Evolutionary conservation across 345 rosid species (phyloP).

Genomic region (Salix suchowensis): DNA sequence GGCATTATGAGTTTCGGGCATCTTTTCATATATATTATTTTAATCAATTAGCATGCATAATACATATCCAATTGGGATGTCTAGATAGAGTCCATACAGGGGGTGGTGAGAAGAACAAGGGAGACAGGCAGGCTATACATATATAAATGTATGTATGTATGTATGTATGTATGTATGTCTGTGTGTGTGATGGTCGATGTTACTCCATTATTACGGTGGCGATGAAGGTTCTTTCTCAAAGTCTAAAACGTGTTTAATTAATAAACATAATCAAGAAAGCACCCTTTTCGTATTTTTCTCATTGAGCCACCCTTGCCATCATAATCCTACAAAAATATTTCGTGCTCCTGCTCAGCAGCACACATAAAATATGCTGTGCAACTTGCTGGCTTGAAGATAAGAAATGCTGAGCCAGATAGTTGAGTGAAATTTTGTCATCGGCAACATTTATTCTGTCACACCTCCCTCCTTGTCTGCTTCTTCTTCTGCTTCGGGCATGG

Average conservation of each 20-base stretch:
- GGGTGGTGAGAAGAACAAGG: constrained; percentile 14
- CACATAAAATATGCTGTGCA: not conserved
- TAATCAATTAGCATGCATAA: too few species aligned
- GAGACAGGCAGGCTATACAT: constrained; percentile 10
- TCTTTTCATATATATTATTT: constrained; percentile 15
- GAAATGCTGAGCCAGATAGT: not conserved
- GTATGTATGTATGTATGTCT: too few species aligned
- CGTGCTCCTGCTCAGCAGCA: not conserved
- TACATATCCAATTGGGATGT: constrained; percentile 18
- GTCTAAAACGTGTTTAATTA: constrained; percentile 15
- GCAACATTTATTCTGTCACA: constrained; percentile 4
- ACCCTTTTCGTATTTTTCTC: not conserved
- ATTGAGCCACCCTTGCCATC: not conserved
- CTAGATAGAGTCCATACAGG: constrained; percentile 6
- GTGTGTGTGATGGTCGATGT: not conserved
- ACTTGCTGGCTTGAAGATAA: constrained; percentile 4
- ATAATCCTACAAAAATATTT: not conserved
- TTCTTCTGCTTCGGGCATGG: not conserved
- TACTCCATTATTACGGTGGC: constrained; percentile 3
- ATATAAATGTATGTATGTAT: too few species aligned
- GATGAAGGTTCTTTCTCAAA: not conserved
- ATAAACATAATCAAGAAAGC: not conserved
- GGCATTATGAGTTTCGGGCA: constrained; percentile 24
- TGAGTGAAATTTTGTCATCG: not conserved
- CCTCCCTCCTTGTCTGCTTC: too few species aligned